Evolutionary conservation across 352 stramenopile species (phyloP).

Genomic region (Phytophthora tentaculata): DNA sequence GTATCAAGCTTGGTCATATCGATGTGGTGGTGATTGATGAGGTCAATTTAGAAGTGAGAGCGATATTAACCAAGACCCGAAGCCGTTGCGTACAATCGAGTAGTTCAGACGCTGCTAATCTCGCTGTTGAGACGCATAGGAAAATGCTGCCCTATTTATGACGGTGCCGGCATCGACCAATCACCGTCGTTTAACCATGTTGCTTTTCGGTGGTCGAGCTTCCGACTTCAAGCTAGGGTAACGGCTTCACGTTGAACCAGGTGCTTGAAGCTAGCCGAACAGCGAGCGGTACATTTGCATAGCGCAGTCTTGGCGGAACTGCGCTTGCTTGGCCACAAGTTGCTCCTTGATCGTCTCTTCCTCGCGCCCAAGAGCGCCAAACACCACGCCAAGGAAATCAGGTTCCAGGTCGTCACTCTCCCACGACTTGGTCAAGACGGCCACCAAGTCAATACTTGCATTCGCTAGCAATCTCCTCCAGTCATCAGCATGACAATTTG

Average conservation of each 20-base stretch:
- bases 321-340: conserved; percentile 46
- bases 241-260: too few species aligned
- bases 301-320: conserved; percentile 42
- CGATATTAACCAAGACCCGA: neutral
- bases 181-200: neutral
- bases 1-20: conserved; percentile 53
- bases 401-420: conserved; percentile 35
- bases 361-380: conserved; percentile 41
- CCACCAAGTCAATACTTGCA: conserved; percentile 49
- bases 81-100: conserved; percentile 1
- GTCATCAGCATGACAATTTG: conserved; percentile 13
- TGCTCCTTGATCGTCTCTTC: conserved; percentile 44
- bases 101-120: conserved; percentile 17
- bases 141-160: conserved; percentile 11
- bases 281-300: conserved; percentile 30
- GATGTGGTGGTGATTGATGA: conserved; percentile 5
- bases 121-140: conserved; percentile 23
- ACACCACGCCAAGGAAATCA: conserved; percentile 38
- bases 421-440: conserved; percentile 49
- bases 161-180: neutral
- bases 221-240: too few species aligned
- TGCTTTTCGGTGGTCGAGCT: conserved; percentile 18
- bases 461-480: conserved; percentile 46
- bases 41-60: conserved; percentile 29
- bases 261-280: conserved; percentile 27